phyloP scores from a whole-genome alignment of 495 filamentous ascomycete species.

The Tuber aestivum region DNA sequence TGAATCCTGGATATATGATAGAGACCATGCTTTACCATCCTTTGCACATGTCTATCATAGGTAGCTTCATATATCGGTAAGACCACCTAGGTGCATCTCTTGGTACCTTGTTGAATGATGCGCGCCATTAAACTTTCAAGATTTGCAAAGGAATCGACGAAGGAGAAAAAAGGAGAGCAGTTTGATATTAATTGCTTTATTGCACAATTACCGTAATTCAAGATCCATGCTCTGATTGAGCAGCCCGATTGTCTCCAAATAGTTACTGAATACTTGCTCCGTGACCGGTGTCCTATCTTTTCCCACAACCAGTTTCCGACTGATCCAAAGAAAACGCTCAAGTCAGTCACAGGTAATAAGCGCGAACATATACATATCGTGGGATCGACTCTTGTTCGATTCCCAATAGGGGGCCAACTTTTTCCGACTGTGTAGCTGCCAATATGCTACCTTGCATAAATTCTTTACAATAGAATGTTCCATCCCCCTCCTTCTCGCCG shows the following conservation, averaged over 20 bases:
- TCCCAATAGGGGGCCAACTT: conserved; percentile 17
- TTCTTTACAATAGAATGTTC: conserved; percentile 80
- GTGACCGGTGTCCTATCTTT: conserved; percentile 4
- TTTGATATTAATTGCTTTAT: background rate
- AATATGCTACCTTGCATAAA: conserved; percentile 58
- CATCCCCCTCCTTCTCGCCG: conserved; percentile 58
- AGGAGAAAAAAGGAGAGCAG: background rate
- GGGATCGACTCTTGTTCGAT: background rate
- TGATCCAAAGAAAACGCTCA: conserved; percentile 4
- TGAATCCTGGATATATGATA: background rate
- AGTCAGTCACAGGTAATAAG: background rate
- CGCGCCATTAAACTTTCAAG: background rate
- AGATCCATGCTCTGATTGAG: conserved; percentile 40
- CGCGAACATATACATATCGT: background rate
- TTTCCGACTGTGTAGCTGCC: conserved; percentile 48
- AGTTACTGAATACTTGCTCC: conserved; percentile 22
- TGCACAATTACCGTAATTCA: conserved; percentile 25
- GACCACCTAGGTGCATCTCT: background rate
- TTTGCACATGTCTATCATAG: background rate
- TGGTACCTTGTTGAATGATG: background rate
- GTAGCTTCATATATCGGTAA: background rate
- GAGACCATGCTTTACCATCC: background rate
- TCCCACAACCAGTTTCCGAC: conserved; percentile 12
- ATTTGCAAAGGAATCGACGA: background rate
- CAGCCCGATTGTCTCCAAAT: conserved; percentile 30